A percentile compares a stretch with the other conserved stretches of the same genome.
phyloP scores from a whole-genome alignment of 2,329 filamentous ascomycete species.

The Fusarium fracticaudum region DNA sequence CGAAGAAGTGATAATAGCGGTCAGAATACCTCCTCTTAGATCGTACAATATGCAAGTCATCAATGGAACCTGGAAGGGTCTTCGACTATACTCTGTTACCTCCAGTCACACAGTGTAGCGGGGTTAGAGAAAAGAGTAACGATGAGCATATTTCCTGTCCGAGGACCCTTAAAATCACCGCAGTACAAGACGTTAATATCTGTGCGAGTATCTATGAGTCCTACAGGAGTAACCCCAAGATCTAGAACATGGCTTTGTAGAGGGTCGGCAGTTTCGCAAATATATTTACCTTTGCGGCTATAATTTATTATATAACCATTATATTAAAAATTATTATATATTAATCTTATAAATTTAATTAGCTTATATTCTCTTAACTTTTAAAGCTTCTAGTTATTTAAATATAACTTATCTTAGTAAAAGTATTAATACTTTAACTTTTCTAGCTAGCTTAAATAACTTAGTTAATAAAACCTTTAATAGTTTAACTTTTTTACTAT shows the following conservation, averaged over 20 bases:
- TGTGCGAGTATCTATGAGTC: not conserved
- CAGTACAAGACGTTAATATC: not conserved
- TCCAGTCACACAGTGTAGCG: not conserved
- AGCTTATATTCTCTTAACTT: too few species aligned
- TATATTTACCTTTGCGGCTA: not conserved
- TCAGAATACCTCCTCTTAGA: accelerated
- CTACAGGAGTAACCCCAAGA: not conserved
- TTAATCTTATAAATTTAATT: too few species aligned
- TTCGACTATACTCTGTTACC: too few species aligned
- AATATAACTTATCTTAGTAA: too few species aligned
- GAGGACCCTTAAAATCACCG: not conserved
- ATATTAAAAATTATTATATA: too few species aligned
- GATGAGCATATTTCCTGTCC: too few species aligned
- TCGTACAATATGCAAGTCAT: not conserved
- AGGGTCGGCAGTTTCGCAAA: not conserved
- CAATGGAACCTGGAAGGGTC: not conserved
- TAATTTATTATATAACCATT: not conserved
- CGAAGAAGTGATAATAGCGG: accelerated
- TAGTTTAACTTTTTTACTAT: too few species aligned
- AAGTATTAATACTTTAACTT: too few species aligned
- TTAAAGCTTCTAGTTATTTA: too few species aligned
- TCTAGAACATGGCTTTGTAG: not conserved
- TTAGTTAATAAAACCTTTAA: too few species aligned
- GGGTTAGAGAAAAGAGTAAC: accelerated
- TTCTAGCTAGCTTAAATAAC: too few species aligned